phyloP scores from a whole-genome alignment of 768 basidiomycete species.

The Hygrocybe coccinea region DNA sequence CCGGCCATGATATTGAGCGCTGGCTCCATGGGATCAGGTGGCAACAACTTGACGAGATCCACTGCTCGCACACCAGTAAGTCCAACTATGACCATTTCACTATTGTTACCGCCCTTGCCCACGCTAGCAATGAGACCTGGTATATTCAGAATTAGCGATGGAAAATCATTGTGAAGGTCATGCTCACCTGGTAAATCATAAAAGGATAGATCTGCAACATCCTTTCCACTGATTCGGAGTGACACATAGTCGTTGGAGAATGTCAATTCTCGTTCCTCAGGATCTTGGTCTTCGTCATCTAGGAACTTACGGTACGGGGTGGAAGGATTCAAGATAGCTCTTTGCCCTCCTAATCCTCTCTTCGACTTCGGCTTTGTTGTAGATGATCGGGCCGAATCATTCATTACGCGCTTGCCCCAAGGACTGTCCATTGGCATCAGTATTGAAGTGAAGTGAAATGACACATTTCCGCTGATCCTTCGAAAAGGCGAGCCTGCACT shows the following conservation, averaged over 20 bases:
- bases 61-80: conserved; percentile 33
- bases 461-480: conserved; percentile 44
- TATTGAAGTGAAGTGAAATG: conserved; percentile 45
- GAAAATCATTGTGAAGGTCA: neutral
- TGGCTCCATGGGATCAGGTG: conserved; percentile 48
- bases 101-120: conserved; percentile 41
- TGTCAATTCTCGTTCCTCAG: conserved; percentile 22
- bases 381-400: conserved; percentile 46
- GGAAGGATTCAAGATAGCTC: conserved; percentile 59
- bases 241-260: conserved; percentile 58
- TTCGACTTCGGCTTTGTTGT: conserved; percentile 51
- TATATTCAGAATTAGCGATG: too few species aligned
- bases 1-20: conserved; percentile 65
- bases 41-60: conserved; percentile 48
- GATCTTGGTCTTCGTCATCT: conserved; percentile 29
- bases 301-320: conserved; percentile 34
- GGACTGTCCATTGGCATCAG: conserved; percentile 35
- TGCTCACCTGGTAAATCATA: conserved; percentile 54
- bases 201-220: conserved; percentile 61
- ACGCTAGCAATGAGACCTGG: conserved; percentile 60
- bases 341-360: conserved; percentile 63
- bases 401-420: conserved; percentile 37
- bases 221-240: conserved; percentile 53
- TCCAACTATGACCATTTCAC: conserved; percentile 57
- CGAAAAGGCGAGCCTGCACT: conserved; percentile 47